These are phyloP conservation scores for Saturnispora diversa DNA, from an alignment of 805 yeast genomes.

Conservation along the genomic window DNA sequence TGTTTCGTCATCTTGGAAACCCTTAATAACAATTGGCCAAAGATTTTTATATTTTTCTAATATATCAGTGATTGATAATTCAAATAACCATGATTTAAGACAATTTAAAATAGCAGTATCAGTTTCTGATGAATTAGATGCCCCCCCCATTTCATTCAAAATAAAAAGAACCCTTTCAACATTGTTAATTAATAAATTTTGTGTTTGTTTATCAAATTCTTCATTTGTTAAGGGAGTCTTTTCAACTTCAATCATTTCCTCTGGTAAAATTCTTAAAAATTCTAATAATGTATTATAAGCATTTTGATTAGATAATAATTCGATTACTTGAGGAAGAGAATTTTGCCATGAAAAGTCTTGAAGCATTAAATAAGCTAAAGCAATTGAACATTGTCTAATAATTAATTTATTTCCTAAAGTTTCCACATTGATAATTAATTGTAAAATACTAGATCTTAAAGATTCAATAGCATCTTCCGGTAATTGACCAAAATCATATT, in stretches of 20 bases:
- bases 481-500: constrained; percentile 77
- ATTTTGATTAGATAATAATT: constrained; percentile 35
- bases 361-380: constrained; percentile 73
- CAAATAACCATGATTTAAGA: constrained; percentile 84
- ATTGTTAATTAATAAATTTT: constrained; percentile 54
- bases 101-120: constrained; percentile 56
- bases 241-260: constrained; percentile 74
- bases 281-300: constrained; percentile 51
- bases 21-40: constrained; percentile 58
- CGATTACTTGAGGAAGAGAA: constrained; percentile 61
- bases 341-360: constrained; percentile 68
- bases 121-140: constrained; percentile 23
- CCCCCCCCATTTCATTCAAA: constrained; percentile 42
- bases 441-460: constrained; percentile 62
- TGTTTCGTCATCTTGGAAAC: constrained; percentile 48
- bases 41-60: constrained; percentile 50
- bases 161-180: constrained; percentile 61
- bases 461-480: constrained; percentile 47
- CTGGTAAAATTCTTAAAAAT: constrained; percentile 82
- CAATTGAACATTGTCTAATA: constrained; percentile 74
- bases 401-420: constrained; percentile 39
- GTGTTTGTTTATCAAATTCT: constrained; percentile 60
- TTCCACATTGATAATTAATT: constrained; percentile 35
- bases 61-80: constrained; percentile 68
- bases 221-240: constrained; percentile 74